phyloP scores from a whole-genome alignment of 805 yeast genomes.

The Hanseniaspora occidentalis region DNA sequence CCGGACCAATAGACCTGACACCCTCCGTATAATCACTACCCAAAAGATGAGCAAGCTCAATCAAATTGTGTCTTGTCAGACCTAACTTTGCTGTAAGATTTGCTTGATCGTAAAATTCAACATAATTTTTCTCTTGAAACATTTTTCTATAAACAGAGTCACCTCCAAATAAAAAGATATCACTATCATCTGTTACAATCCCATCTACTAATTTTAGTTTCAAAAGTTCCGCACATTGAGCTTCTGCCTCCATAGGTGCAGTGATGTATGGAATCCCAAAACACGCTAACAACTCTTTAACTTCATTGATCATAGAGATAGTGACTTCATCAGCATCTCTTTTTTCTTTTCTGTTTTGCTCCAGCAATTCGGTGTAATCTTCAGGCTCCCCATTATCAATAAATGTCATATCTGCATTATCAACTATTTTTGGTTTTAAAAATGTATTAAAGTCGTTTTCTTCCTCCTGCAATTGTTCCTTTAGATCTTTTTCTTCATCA shows the following conservation, averaged over 20 bases:
- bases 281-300: slow-evolving; percentile 72
- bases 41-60: slow-evolving; percentile 68
- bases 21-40: slow-evolving; percentile 98
- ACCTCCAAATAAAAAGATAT: slow-evolving; percentile 90
- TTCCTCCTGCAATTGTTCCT: slow-evolving; percentile 53
- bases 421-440: slow-evolving; percentile 28
- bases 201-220: slow-evolving; percentile 78
- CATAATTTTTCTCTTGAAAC: slow-evolving; percentile 88
- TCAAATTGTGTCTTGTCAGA: slow-evolving; percentile 47
- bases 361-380: slow-evolving; percentile 37
- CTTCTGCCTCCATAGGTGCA: slow-evolving; percentile 99
- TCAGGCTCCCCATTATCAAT: slow-evolving; percentile 24
- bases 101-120: slow-evolving; percentile 60
- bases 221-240: slow-evolving; percentile 82
- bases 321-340: slow-evolving; percentile 92
- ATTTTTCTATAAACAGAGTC: slow-evolving; percentile 73
- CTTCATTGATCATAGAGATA: slow-evolving; percentile 72
- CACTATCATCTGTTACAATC: slow-evolving; percentile 93
- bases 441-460: slow-evolving; percentile 61
- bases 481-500: slow-evolving; percentile 61
- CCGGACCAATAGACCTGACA: slow-evolving; percentile 87
- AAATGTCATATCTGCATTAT: slow-evolving; percentile 12
- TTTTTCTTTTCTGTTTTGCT: slow-evolving; percentile 53
- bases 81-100: slow-evolving; percentile 57
- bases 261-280: slow-evolving; percentile 93